A percentile compares a stretch with the other conserved stretches of the same genome.
Evolutionary conservation across 2,329 filamentous ascomycete species (phyloP).

Genomic region (Cryphonectria parasitica): DNA sequence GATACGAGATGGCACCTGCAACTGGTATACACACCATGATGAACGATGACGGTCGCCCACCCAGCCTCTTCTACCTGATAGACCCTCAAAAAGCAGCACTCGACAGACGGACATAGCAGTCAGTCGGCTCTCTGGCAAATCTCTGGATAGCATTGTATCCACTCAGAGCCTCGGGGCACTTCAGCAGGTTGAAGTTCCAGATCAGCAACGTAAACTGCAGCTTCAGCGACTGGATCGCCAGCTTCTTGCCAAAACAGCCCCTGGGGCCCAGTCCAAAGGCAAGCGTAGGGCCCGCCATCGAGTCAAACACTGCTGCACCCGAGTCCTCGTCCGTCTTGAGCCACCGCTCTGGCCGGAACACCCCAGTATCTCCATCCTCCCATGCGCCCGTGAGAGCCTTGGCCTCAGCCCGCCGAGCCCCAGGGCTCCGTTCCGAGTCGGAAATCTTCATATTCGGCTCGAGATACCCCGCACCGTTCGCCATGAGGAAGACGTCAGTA

Average conservation of each 20-base stretch:
- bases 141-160: slow-evolving; percentile 37
- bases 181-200: slow-evolving; percentile 44
- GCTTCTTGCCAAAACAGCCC: slow-evolving; percentile 44
- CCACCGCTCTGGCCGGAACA: slow-evolving; percentile 46
- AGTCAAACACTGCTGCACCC: slow-evolving; percentile 35
- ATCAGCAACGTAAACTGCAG: slow-evolving; percentile 39
- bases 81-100: not conserved
- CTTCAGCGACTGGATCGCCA: slow-evolving; percentile 43
- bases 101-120: slow-evolving; percentile 34
- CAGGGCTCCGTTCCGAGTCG: slow-evolving; percentile 37
- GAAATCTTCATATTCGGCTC: slow-evolving; percentile 35
- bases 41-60: not conserved
- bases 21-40: not conserved
- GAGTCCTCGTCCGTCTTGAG: slow-evolving; percentile 31
- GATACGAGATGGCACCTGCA: not conserved
- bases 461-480: slow-evolving; percentile 41
- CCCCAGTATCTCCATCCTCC: slow-evolving; percentile 36
- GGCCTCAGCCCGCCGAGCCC: slow-evolving; percentile 30
- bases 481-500: slow-evolving; percentile 46
- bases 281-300: slow-evolving; percentile 41
- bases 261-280: slow-evolving; percentile 43
- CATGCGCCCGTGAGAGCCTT: slow-evolving; percentile 37
- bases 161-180: slow-evolving; percentile 34
- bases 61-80: not conserved
- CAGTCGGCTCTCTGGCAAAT: slow-evolving; percentile 39